A percentile compares a stretch with the other conserved stretches of the same genome.
phyloP scores from a whole-genome alignment of 768 basidiomycete genomes.

The Coprinopsis cinerea region DNA sequence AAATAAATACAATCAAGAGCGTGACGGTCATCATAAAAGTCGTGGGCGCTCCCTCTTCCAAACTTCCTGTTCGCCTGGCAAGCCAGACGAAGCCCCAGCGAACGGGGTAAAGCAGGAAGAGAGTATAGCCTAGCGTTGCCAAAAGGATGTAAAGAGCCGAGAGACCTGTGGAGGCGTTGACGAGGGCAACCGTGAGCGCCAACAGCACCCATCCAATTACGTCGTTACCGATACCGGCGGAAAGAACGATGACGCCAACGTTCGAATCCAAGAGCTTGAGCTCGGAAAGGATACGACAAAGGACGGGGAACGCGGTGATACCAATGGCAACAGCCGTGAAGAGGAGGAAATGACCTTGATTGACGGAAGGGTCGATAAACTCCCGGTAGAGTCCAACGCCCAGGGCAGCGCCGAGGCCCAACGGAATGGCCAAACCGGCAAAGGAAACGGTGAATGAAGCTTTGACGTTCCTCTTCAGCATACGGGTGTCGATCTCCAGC shows the following conservation, averaged over 20 bases:
- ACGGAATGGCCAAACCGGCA: slow-evolving; percentile 68
- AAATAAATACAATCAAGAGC: slow-evolving; percentile 64
- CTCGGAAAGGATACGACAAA: slow-evolving; percentile 81
- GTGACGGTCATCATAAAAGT: slow-evolving; percentile 75
- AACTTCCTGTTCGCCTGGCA: slow-evolving; percentile 58
- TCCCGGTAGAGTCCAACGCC: slow-evolving; percentile 71
- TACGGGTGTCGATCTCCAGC: slow-evolving; percentile 71
- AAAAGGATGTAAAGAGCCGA: slow-evolving; percentile 79
- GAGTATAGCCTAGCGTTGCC: slow-evolving; percentile 53
- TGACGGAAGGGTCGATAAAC: slow-evolving; percentile 51
- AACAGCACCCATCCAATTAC: slow-evolving; percentile 80
- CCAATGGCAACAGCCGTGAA: slow-evolving; percentile 82
- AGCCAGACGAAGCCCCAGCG: slow-evolving; percentile 63
- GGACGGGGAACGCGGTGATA: slow-evolving; percentile 78
- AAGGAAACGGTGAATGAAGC: slow-evolving; percentile 55
- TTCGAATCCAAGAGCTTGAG: slow-evolving; percentile 76
- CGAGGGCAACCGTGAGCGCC: slow-evolving; percentile 77
- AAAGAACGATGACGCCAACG: slow-evolving; percentile 78
- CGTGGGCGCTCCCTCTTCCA: slow-evolving; percentile 69
- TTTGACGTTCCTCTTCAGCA: slow-evolving; percentile 59
- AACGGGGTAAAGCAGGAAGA: slow-evolving; percentile 63
- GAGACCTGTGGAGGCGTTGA: slow-evolving; percentile 68
- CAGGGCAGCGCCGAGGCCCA: slow-evolving; percentile 72
- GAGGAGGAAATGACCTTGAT: slow-evolving; percentile 77
- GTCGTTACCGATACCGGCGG: slow-evolving; percentile 79